Base-by-base conservation (phyloP, 805 yeast species). In the Candida awuae region DNA sequence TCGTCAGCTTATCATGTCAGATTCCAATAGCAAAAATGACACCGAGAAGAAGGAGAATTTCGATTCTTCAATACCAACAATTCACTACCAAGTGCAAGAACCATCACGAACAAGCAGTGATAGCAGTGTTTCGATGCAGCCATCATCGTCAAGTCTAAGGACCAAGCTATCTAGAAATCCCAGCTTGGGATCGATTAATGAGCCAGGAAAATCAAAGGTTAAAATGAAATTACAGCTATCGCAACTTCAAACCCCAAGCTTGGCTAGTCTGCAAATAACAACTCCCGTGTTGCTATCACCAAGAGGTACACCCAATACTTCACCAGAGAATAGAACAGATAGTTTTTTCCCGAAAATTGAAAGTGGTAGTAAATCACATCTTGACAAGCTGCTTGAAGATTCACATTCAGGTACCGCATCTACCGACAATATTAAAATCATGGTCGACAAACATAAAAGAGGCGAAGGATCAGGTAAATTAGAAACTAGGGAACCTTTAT, bases 201-300 rank as follows among this genome's bases (percentile, higher is more conserved):
- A 38, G 7, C 13, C 37, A 2, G 19, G 12, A 8, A 41, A 35
- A 23, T 38, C 44, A 23, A 52, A 42, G 29, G 42, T 49, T 35
- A 56, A 56, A 29, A 16, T 56, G 14, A 53, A 49, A 38, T 38
- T 54, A 2, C 52, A 45, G 17, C 35, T 52, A 3, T 39, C 43
- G 13, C 32, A 40, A n/a, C 18, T 37, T 6, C 29, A 47, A 6
- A 45, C 50, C 0, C 53, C 58, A 8, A 52, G 52, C 10, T 35
- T 40, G n/a, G 15, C 34, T 8, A 30, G 27, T 29, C 12, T 35
- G 6, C 40, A 36, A 18, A 12, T 25, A 10, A 35, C 51, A 1
- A 51, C 55, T 0, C 58, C 59, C 3, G 56, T 58, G 13, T 35
- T 58, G 12, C 34, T 58, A 13, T 58, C 61, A 13, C 62, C 62